Base-by-base conservation (phyloP, 2,329 filamentous ascomycete species). In the Proliferodiscus dingleyae region DNA sequence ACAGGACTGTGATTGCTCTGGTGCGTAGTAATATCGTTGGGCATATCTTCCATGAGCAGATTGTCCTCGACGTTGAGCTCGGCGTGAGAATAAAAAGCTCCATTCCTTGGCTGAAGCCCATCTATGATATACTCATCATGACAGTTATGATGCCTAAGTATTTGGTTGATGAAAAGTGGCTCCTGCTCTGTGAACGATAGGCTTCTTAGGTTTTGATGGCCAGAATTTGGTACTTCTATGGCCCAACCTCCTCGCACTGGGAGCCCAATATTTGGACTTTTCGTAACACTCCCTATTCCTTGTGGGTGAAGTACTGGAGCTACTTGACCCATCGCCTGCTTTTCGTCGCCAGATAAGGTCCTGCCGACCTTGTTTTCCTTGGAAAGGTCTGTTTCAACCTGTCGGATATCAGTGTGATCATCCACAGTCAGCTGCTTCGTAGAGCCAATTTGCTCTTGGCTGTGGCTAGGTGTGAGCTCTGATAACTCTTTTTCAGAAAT, bases 211-310 rank as follows among this genome's bases (percentile, higher is more conserved):
- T 8, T 18, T 34, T n/a, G 16, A 28, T 16, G 4, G 13, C n/a
- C 22, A 3, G 11, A 33, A 22, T 33, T 23, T 33, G 24, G 16
- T 26, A n/a, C 19, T 30, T 26, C 33, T 15, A 29, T 24, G 40
- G 10, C 15, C 39, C 41, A 50, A n/a, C 44, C 41, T n/a, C 44
- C 45, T 24, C 45, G 38, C 13, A 46, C 9, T 10, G 50, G 47
- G 15, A 53, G 29, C 15, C 47, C 45, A 5, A 36, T 21, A 18
- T 28, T 15, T 6, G 32, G 10, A 18, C 11, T 16, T 2, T 19
- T 34, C 9, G 2, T 16, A n/a, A n/a, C n/a, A n/a, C n/a, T n/a
- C n/a, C n/a, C n/a, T n/a, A n/a, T n/a, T n/a, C n/a, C n/a, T n/a
- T n/a, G n/a, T n/a, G n/a, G n/a, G n/a, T n/a, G n/a, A n/a, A n/a